These are phyloP conservation scores for Fraxinus pennsylvanica DNA, from an alignment of 257 asterid genomes.

Conservation along the genomic window DNA sequence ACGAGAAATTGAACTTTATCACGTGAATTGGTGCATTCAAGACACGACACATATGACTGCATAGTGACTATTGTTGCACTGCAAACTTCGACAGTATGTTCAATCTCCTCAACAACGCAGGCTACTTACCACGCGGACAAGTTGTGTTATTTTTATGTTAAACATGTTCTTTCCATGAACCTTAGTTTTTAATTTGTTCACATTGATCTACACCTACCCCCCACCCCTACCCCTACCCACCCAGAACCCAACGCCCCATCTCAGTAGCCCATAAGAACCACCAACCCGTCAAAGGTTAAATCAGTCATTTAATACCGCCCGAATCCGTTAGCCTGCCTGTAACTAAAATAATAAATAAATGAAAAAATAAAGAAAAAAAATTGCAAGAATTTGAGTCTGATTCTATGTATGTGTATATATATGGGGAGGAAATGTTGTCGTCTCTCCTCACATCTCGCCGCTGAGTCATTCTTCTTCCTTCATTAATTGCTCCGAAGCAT, in stretches of 20 bases:
- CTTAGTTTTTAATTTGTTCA: background rate
- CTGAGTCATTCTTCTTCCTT: background rate
- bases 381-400: background rate
- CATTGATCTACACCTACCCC: background rate
- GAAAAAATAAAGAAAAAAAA: background rate
- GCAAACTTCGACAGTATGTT: too few species aligned
- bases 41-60: too few species aligned
- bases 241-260: too few species aligned
- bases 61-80: too few species aligned
- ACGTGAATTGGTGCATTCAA: too few species aligned
- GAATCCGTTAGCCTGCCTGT: background rate
- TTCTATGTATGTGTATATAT: background rate
- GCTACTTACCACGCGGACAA: too few species aligned
- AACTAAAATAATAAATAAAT: background rate
- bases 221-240: too few species aligned
- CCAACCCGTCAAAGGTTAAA: conserved; percentile 3
- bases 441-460: conserved; percentile 10
- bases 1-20: too few species aligned
- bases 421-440: background rate
- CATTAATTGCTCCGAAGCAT: background rate
- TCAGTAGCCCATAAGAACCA: background rate
- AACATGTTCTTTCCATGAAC: too few species aligned
- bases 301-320: background rate
- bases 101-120: too few species aligned
- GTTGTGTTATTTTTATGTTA: too few species aligned